Percentiles rank a stretch among this genome's conserved stretches.
phyloP scores from a whole-genome alignment of 2,329 filamentous ascomycete species.

The Berkeleyomyces basicola region DNA sequence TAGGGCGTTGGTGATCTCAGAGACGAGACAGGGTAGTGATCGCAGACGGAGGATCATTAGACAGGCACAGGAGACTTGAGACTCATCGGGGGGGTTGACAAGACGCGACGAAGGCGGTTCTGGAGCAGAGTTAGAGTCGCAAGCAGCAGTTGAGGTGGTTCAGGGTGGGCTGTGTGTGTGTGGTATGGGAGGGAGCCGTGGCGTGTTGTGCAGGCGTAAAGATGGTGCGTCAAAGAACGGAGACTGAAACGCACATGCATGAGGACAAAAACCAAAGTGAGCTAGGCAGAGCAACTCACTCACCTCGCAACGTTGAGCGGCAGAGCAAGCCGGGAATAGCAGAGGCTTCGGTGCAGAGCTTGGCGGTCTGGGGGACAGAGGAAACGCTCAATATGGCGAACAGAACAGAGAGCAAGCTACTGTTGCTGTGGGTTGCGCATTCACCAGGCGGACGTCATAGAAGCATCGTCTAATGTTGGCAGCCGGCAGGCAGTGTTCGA shows the following conservation, averaged over 20 bases:
- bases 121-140: not conserved
- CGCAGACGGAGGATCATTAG: not conserved
- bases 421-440: not conserved
- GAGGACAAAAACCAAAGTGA: not conserved
- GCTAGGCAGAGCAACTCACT: not conserved
- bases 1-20: not conserved
- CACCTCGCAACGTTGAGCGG: not conserved
- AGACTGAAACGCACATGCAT: not conserved
- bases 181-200: not conserved
- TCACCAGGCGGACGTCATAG: not conserved
- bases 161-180: not conserved
- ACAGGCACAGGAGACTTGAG: not conserved
- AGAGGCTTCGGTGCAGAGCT: not conserved
- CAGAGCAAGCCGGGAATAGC: not conserved
- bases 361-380: not conserved
- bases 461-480: not conserved
- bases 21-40: not conserved
- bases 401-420: not conserved
- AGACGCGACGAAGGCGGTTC: not conserved
- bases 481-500: not conserved
- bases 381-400: not conserved
- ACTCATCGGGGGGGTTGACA: not conserved
- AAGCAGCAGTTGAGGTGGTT: not conserved
- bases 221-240: not conserved
- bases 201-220: not conserved